These are phyloP conservation scores for Aegilops umbellulata DNA, from an alignment of 176 grass and related monocot species.

Conservation along the genomic window DNA sequence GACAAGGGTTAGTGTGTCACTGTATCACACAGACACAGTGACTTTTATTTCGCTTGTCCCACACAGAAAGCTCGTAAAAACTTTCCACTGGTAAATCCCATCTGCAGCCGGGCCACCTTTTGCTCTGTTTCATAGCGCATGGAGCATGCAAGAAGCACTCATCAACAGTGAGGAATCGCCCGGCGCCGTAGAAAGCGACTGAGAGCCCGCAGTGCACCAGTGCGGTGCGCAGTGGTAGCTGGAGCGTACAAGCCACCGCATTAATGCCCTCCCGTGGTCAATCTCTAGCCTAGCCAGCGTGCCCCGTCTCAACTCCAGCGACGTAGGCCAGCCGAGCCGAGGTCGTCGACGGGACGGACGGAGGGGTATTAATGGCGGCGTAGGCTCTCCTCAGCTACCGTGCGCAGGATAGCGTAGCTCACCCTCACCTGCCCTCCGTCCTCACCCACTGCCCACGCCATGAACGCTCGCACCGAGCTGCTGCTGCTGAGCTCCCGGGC, in stretches of 20 bases:
- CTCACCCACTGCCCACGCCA: neutral
- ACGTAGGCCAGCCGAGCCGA: neutral
- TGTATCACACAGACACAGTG: neutral
- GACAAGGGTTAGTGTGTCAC: neutral
- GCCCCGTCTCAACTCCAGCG: neutral
- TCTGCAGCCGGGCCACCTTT: neutral
- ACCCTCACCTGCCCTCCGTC: constrained; percentile 8
- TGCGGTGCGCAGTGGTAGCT: neutral
- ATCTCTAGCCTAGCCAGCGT: neutral
- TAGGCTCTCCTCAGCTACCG: constrained; percentile 26
- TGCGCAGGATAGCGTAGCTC: neutral
- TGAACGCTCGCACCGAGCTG: neutral
- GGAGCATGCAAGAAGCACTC: neutral
- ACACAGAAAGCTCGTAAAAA: neutral
- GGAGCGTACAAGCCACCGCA: neutral
- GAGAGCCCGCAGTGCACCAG: neutral
- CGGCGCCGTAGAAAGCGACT: neutral
- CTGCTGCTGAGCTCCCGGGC: neutral
- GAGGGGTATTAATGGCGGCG: constrained; percentile 54
- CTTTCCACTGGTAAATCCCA: neutral
- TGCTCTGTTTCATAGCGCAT: neutral
- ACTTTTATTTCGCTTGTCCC: neutral
- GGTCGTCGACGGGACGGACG: neutral
- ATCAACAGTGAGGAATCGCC: neutral
- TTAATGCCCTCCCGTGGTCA: neutral